phyloP scores from a whole-genome alignment of 78 protist genomes.

The Isochrysis galbana region DNA sequence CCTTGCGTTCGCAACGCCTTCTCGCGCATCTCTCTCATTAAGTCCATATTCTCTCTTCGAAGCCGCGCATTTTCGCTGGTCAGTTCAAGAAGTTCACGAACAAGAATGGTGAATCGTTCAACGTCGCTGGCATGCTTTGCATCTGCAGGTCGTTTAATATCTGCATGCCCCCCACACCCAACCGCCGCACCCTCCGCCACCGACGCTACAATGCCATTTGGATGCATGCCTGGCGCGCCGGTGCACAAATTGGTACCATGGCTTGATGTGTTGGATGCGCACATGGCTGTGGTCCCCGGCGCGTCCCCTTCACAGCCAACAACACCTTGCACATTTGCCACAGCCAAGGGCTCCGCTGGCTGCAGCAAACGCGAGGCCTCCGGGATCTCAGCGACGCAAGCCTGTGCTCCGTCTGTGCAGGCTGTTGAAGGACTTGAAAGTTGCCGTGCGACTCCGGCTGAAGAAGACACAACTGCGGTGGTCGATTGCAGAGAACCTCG shows the following conservation, averaged over 20 bases:
- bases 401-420: neutral
- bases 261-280: neutral
- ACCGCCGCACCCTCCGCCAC: too few relatives aligned
- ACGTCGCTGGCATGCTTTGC: neutral
- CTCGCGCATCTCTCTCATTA: neutral
- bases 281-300: neutral
- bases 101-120: neutral
- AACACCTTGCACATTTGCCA: too few relatives aligned
- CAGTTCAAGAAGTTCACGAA: neutral
- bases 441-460: too few relatives aligned
- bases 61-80: neutral
- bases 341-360: neutral
- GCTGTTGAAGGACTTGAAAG: too few relatives aligned
- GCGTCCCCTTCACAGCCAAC: neutral
- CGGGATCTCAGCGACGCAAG: neutral
- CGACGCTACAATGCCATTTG: too few relatives aligned
- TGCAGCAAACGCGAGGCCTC: neutral
- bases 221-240: too few relatives aligned
- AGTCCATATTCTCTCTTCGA: neutral
- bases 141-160: too few relatives aligned
- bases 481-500: too few relatives aligned
- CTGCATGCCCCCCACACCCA: too few relatives aligned
- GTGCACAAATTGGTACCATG: neutral
- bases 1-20: neutral
- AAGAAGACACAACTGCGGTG: too few relatives aligned